Base-by-base conservation (phyloP, 164 flowering plant genomes). In the Taxillus chinensis region DNA sequence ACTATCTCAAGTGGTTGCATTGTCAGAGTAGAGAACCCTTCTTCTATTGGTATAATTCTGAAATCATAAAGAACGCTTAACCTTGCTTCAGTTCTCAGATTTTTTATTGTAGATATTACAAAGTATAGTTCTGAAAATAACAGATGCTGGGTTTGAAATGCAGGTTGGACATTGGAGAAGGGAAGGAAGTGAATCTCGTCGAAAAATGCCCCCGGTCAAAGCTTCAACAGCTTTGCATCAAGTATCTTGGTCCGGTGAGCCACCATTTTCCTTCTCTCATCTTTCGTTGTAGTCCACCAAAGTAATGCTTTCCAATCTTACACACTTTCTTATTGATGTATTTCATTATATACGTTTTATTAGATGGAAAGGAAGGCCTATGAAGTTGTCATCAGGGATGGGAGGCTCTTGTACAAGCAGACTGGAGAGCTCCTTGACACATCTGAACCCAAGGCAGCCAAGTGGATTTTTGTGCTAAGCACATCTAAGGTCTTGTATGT, bases 141-240 rank as follows among this genome's bases (percentile, higher is more conserved):
- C 10, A 14, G 27, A 12, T 62, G 8, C 39, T 60, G 45, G 41
- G 41, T 51, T 46, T 45, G 41, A 45, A 39, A 41, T 76, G 50
- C 77, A 86, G 92, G 92, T 64, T 86, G 56, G 92, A 86, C 64
- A 76, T 86, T 40, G 92, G 92, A 57, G 89, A 84, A 74, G 92
- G 92, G 55, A 84, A 72, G 59, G 92, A 86, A 63, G 78, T 86
- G 41, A 84, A 80, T 73, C 68, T 79, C 37, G 67, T 79, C 14
- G 92, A 84, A 6, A 82, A 76, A 64, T 84, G 92, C 75, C 75
- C 83, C 16, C 75, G 92, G 42, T 74, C 64, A n/a, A 83, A 81
- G 64, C 84, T 86, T 68, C 87, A 86, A 62, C 82, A 74, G 61
- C 89, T 84, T 66, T 86, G 92, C 73, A 86, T 86, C 67, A 86